phyloP scores from a whole-genome alignment of 148 eudicot species.

The Diospyros lotus region DNA sequence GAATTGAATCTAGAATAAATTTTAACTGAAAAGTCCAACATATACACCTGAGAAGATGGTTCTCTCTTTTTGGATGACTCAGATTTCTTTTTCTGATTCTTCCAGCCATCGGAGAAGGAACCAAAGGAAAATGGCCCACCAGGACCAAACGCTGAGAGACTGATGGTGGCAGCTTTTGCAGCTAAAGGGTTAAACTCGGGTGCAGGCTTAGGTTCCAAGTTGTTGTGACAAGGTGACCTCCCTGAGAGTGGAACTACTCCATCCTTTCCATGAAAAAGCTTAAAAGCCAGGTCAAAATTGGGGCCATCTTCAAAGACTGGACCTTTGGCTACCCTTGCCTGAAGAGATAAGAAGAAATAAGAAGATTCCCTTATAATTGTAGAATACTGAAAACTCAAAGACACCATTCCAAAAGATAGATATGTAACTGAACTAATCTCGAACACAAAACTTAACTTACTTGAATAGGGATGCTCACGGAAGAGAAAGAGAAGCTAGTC shows the following conservation, averaged over 20 bases:
- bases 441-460: constrained; percentile 30
- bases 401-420: not conserved
- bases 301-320: constrained; percentile 84
- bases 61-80: constrained; percentile 34
- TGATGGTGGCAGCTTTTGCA: constrained; percentile 62
- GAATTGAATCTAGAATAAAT: too few relatives aligned
- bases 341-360: constrained; percentile 9
- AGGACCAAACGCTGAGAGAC: constrained; percentile 66
- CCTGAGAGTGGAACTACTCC: constrained; percentile 63
- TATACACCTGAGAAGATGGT: constrained; percentile 31
- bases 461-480: constrained; percentile 34
- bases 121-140: constrained; percentile 68
- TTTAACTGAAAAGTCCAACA: not conserved
- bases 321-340: constrained; percentile 56
- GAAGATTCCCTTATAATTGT: not conserved
- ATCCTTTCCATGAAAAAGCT: constrained; percentile 66
- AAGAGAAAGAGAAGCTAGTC: constrained; percentile 54
- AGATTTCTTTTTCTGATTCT: constrained; percentile 44
- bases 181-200: constrained; percentile 60
- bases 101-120: constrained; percentile 36
- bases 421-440: not conserved
- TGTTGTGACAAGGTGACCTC: constrained; percentile 23
- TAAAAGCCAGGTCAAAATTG: constrained; percentile 64
- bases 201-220: constrained; percentile 20
- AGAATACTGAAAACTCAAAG: not conserved